phyloP scores from a whole-genome alignment of 2,329 filamentous ascomycete genomes.

The Aspergillus fijiensis region DNA sequence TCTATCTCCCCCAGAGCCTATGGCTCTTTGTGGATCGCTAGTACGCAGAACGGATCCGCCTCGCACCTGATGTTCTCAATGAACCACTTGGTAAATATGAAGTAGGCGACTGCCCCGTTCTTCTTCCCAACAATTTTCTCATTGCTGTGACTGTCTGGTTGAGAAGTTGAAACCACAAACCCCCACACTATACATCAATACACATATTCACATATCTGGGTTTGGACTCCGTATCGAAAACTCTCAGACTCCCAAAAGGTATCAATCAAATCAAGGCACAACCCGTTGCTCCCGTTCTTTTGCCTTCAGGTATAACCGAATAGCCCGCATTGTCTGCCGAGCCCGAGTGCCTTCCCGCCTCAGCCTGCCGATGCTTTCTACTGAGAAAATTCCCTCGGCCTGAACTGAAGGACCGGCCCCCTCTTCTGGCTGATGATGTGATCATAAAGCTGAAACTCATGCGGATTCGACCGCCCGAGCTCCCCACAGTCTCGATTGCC shows the following conservation, averaged over 20 bases:
- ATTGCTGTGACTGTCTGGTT: background rate
- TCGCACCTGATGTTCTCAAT: too few relatives aligned
- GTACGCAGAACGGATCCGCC: too few relatives aligned
- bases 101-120: too few relatives aligned
- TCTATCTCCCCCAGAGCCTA: background rate
- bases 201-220: background rate
- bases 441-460: slow-evolving; percentile 1
- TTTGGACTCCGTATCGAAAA: background rate
- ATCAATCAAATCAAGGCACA: background rate
- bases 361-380: background rate
- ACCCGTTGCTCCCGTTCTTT: background rate
- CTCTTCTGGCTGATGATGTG: slow-evolving; percentile 2
- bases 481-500: background rate
- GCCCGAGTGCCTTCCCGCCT: background rate
- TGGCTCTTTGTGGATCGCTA: too few relatives aligned
- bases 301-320: background rate
- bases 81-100: too few relatives aligned
- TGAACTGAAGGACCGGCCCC: slow-evolving; percentile 7
- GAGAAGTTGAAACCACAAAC: background rate
- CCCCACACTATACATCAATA: background rate
- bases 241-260: background rate
- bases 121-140: too few relatives aligned
- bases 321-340: background rate
- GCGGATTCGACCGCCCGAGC: background rate
- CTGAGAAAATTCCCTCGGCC: background rate